Conservation (phyloP, 108 stramenopile genomes). For the Nannochloropsis gaditana region DNA sequence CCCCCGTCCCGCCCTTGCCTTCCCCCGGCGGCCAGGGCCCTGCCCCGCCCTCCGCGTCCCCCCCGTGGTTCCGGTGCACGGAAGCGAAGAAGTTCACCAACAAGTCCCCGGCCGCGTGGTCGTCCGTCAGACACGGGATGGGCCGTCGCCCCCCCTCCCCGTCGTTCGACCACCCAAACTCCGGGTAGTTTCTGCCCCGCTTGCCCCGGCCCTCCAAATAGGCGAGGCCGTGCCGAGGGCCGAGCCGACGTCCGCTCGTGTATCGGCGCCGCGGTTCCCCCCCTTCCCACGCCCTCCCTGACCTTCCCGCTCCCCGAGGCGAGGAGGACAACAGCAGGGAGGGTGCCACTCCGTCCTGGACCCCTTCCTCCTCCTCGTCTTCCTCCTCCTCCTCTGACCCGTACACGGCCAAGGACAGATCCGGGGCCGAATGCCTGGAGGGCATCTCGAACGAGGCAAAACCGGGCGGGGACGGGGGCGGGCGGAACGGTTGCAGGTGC, state of each 20-base stretch:
- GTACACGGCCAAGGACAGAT: background rate
- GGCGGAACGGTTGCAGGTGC: background rate
- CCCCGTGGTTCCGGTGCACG: background rate
- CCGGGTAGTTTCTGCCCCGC: background rate
- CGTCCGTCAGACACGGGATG: background rate
- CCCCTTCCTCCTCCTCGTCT: background rate
- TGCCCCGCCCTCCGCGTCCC: background rate
- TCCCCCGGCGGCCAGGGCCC: background rate
- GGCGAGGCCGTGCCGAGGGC: background rate
- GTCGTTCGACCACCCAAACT: background rate
- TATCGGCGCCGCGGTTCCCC: background rate
- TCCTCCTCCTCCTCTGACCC: background rate
- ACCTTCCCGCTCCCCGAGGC: background rate
- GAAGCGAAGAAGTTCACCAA: background rate
- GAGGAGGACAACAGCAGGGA: background rate
- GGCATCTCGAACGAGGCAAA: background rate
- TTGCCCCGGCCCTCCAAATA: background rate
- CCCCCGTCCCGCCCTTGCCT: background rate
- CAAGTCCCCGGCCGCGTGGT: background rate
- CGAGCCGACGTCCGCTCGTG: background rate
- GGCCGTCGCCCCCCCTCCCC: background rate
- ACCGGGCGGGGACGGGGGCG: background rate
- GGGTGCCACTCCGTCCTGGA: background rate
- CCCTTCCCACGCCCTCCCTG: background rate
- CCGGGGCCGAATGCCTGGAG: background rate